Percentiles rank a stretch among this genome's conserved stretches.
phyloP scores from a whole-genome alignment of 306 rosid genomes.

The Malus orientalis region DNA sequence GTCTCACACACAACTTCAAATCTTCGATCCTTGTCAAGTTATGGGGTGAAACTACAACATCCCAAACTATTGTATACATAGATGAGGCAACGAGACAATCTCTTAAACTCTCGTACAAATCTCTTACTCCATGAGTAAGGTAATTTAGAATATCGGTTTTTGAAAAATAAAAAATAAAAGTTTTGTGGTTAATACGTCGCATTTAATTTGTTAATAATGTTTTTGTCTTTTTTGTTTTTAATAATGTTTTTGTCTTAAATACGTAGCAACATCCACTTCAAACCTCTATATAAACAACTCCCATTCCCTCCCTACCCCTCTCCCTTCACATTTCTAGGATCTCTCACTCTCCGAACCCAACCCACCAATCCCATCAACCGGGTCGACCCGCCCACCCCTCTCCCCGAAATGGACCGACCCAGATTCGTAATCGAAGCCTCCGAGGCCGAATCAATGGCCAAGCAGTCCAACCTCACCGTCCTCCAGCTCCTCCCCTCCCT shows the following conservation, averaged over 20 bases:
- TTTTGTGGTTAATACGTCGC: not conserved
- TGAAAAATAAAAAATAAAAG: not conserved
- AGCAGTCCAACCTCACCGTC: conserved; percentile 20
- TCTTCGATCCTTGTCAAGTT: too few relatives aligned
- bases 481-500: conserved; percentile 50
- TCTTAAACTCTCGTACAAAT: too few relatives aligned
- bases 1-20: too few relatives aligned
- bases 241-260: not conserved
- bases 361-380: not conserved
- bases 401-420: conserved; percentile 43
- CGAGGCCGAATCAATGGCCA: conserved; percentile 46
- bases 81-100: too few relatives aligned
- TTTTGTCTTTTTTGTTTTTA: not conserved
- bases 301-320: not conserved
- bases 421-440: conserved; percentile 53
- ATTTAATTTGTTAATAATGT: not conserved
- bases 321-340: conserved; percentile 20
- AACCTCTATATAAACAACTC: not conserved
- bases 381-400: not conserved
- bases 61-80: too few relatives aligned
- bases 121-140: too few relatives aligned
- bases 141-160: not conserved
- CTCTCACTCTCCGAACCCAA: not conserved
- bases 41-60: too few relatives aligned
- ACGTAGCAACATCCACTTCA: not conserved